phyloP scores from a whole-genome alignment of 805 yeast genomes.

The Saccharomycopsis olivae region DNA sequence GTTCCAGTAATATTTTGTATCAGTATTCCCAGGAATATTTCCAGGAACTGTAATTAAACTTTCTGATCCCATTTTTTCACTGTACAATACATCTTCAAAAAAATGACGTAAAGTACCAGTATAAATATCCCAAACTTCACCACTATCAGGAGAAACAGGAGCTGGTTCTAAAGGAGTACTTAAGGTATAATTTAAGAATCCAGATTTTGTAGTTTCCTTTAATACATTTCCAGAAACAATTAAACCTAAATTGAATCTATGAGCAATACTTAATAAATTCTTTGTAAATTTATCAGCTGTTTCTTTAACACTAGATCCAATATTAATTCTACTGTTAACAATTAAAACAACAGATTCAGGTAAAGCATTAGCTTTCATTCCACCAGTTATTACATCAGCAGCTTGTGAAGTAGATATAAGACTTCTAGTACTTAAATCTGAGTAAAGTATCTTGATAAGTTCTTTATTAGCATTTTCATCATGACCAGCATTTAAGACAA shows the following conservation, averaged over 20 bases:
- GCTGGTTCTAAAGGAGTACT: constrained; percentile 36
- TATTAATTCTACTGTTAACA: constrained; percentile 55
- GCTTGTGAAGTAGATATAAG: constrained; percentile 57
- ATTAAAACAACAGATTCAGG: constrained; percentile 51
- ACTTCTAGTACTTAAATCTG: constrained; percentile 20
- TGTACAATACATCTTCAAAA: constrained; percentile 42
- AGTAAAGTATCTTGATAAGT: constrained; percentile 22
- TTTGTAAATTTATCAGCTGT: constrained; percentile 30
- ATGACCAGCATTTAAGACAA: constrained; percentile 26
- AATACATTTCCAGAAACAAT: constrained; percentile 27
- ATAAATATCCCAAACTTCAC: constrained; percentile 42
- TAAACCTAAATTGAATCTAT: constrained; percentile 38
- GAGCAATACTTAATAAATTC: constrained; percentile 33
- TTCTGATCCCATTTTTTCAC: constrained; percentile 21
- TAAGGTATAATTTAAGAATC: constrained; percentile 27
- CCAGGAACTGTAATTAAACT: constrained; percentile 41
- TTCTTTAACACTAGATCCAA: constrained; percentile 40
- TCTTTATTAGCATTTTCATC: constrained; percentile 28
- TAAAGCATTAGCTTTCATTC: constrained; percentile 65
- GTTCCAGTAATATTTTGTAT: constrained; percentile 55
- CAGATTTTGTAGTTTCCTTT: constrained; percentile 2
- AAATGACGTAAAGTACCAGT: constrained; percentile 57
- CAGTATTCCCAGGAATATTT: constrained; percentile 61
- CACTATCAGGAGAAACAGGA: constrained; percentile 37
- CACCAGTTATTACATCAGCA: constrained; percentile 56